Base-by-base conservation (phyloP, 2,329 filamentous ascomycete species). In the Fusarium agapanthi region DNA sequence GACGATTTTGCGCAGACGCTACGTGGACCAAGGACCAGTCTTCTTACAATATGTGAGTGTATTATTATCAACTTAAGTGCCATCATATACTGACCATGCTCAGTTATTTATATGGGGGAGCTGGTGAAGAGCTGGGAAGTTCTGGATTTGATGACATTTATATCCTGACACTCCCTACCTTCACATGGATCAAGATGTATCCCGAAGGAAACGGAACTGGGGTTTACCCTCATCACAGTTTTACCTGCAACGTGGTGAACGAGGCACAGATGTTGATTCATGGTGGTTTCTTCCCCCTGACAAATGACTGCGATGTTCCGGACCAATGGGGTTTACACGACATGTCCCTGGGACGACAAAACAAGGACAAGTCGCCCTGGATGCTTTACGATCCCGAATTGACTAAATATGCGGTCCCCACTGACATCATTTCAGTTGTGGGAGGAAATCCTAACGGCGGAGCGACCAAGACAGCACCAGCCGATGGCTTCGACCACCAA, bases 41-140 rank as follows among this genome's bases (percentile, higher is more conserved):
- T 20, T 90, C 88, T 13, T 91, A 91, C 75, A 91, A 92, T 72
- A 88, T 92, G 87, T 91, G 75, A 79, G 87, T 80, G 22, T 12
- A 53, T 35, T 22, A 28, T 35, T 6, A 47, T 44, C 26, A 51
- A 22, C 16, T 37, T 6, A 7, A 24, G 34, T 35, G 38, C 26
- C 14, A 22, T 13, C 15, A 28, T 38, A 18, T 45, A 51, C 57
- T 68, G 34, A 68, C 50, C 66, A 22, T 41, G 20, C 16, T 10
- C 65, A 90, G 88, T 40, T 91, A 91, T 71, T 76, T 91, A 6
- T 91, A 91, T 74, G 90, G 90, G 47, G 90, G 90, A 22, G 82
- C 84, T 30, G 84, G 85, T 13, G 84, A 88, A 59, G 81, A 83
- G 4, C 72, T 86, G 41, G 82, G 83, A 1, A 81, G 84, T 20